Conservation (phyloP, 2,329 filamentous ascomycete genomes). For the Talaromyces atroroseus region DNA sequence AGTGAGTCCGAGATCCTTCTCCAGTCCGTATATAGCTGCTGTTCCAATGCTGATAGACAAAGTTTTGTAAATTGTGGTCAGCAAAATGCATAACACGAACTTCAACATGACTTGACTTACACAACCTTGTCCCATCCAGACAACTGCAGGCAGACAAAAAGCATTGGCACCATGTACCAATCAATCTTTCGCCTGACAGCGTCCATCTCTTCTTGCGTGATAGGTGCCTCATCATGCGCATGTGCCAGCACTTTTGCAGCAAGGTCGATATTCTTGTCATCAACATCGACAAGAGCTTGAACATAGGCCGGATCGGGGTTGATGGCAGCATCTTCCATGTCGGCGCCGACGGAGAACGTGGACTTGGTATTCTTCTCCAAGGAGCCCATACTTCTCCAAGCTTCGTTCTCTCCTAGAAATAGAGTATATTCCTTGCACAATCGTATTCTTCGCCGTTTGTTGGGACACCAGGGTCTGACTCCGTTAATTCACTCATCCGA, state of each 20-base stretch:
- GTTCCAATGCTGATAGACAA: neutral
- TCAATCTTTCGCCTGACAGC: constrained; percentile 6
- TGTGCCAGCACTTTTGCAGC: constrained; percentile 1
- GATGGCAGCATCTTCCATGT: neutral
- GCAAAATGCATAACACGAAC: too few species aligned
- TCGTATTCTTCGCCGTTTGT: neutral
- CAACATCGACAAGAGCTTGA: neutral
- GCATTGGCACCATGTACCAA: constrained; percentile 6
- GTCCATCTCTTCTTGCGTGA: constrained; percentile 6
- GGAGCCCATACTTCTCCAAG: neutral
- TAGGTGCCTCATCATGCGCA: neutral
- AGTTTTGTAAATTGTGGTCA: neutral
- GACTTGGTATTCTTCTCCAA: neutral
- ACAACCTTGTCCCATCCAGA: constrained; percentile 9
- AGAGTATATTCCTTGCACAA: neutral
- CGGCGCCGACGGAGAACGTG: neutral
- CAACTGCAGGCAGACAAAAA: constrained; percentile 5
- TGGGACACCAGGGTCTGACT: neutral
- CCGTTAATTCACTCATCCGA: neutral
- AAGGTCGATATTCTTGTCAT: constrained; percentile 1
- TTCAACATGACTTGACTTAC: neutral
- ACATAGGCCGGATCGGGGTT: neutral
- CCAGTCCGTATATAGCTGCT: constrained; percentile 21
- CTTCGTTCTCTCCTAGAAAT: neutral
- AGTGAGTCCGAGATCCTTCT: constrained; percentile 16